These are phyloP conservation scores for Didymella lethalis DNA, from an alignment of 2,329 filamentous ascomycete genomes.

Conservation along the genomic window DNA sequence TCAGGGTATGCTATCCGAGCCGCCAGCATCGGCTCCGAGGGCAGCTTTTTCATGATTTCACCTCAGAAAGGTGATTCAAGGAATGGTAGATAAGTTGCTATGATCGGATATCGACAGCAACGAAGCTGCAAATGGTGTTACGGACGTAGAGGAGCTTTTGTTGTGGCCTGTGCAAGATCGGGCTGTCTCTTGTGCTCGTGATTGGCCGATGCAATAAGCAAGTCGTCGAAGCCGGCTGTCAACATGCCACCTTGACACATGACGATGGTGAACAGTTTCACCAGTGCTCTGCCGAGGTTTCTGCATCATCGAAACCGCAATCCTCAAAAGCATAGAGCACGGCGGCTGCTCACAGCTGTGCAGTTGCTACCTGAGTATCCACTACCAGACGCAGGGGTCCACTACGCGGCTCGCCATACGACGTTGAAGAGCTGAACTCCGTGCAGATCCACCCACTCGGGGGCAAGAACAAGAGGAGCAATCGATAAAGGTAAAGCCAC, in stretches of 20 bases:
- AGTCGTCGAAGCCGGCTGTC: neutral
- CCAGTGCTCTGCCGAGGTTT: neutral
- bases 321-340: neutral
- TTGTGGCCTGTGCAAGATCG: neutral
- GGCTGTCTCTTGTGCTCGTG: neutral
- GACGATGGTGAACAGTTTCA: neutral
- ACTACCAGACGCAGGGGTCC: neutral
- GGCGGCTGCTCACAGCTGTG: neutral
- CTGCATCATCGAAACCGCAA: neutral
- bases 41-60: neutral
- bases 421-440: neutral
- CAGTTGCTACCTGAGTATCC: neutral
- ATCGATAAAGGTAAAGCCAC: neutral
- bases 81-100: neutral
- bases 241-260: slow-evolving; percentile 1
- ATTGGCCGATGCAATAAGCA: neutral
- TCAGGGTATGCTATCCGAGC: neutral
- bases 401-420: neutral
- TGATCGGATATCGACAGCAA: neutral
- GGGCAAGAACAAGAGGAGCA: neutral
- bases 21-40: neutral
- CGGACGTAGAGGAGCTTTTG: neutral
- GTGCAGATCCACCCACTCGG: neutral
- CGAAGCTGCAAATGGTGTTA: neutral
- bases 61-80: neutral